Percentiles rank a stretch among this genome's conserved stretches.
These are phyloP conservation scores for Talaromyces ruber DNA, from an alignment of 495 filamentous ascomycete species.

Conservation along the genomic window DNA sequence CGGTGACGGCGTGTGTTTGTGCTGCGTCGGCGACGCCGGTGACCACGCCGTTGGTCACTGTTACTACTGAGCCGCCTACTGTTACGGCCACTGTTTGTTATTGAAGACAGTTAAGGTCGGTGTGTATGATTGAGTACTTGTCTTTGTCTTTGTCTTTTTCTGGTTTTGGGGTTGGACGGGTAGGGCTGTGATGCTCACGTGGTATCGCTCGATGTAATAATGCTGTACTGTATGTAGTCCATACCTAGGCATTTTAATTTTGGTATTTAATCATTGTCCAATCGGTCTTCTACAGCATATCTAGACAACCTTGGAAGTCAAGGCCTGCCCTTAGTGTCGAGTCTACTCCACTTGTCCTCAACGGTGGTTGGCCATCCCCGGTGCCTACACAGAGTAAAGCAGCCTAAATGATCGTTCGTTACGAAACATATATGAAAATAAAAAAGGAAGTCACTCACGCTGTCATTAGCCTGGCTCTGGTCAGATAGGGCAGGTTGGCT, in stretches of 20 bases:
- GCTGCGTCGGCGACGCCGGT: slow-evolving; percentile 30
- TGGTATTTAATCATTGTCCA: background rate
- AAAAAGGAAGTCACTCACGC: too few relatives aligned
- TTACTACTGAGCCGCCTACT: background rate
- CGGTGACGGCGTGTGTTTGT: slow-evolving; percentile 39
- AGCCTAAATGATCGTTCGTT: too few relatives aligned
- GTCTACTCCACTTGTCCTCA: too few relatives aligned
- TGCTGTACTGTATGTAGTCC: background rate
- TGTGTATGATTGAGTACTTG: background rate
- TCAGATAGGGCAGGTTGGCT: too few relatives aligned
- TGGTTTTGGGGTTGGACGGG: background rate
- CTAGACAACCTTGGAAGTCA: background rate
- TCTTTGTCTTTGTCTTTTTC: background rate
- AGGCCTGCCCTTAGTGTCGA: background rate
- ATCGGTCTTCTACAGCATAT: background rate
- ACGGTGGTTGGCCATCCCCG: too few relatives aligned
- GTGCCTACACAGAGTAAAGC: too few relatives aligned
- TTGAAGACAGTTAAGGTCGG: background rate
- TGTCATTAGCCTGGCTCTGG: too few relatives aligned
- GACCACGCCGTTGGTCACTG: slow-evolving; percentile 22
- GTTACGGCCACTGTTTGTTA: background rate
- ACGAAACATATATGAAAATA: too few relatives aligned
- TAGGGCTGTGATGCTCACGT: background rate
- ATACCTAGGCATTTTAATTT: background rate
- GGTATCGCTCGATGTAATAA: background rate